Conservation (phyloP, 352 stramenopile species). For the Pythium angustatum region DNA sequence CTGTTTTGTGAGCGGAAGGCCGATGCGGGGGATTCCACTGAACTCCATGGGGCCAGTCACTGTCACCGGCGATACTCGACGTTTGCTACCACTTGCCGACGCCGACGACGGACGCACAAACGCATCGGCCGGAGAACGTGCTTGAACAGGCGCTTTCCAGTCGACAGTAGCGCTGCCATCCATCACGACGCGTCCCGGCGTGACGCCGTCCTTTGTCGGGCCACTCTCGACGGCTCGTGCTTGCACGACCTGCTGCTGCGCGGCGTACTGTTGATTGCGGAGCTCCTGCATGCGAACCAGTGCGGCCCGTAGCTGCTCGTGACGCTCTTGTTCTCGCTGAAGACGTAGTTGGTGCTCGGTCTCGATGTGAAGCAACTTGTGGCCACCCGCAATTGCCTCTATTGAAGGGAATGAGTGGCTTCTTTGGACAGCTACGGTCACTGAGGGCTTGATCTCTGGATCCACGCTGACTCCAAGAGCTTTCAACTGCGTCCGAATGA, state of each 20-base stretch:
- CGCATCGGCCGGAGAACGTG: neutral
- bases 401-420: too few relatives aligned
- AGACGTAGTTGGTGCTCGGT: conserved; percentile 26
- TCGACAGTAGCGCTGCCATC: neutral
- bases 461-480: conserved; percentile 24
- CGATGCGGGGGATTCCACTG: conserved; percentile 41
- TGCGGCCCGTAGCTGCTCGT: conserved; percentile 43
- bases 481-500: conserved; percentile 31
- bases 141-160: conserved; percentile 50
- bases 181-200: neutral
- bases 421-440: neutral
- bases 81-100: neutral
- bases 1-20: conserved; percentile 46
- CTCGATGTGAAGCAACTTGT: conserved; percentile 1
- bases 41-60: conserved; percentile 17
- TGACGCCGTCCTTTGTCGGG: neutral
- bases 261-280: conserved; percentile 23
- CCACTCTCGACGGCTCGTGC: neutral
- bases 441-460: neutral
- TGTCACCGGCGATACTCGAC: neutral
- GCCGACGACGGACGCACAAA: conserved; percentile 10
- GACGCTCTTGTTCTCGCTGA: conserved; percentile 39
- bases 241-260: neutral
- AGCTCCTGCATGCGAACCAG: conserved; percentile 50
- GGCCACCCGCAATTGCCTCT: neutral